Percentiles rank a stretch among this genome's conserved stretches.
Conservation (phyloP, 148 eudicot genomes). For the Fagopyrum esculentum region DNA sequence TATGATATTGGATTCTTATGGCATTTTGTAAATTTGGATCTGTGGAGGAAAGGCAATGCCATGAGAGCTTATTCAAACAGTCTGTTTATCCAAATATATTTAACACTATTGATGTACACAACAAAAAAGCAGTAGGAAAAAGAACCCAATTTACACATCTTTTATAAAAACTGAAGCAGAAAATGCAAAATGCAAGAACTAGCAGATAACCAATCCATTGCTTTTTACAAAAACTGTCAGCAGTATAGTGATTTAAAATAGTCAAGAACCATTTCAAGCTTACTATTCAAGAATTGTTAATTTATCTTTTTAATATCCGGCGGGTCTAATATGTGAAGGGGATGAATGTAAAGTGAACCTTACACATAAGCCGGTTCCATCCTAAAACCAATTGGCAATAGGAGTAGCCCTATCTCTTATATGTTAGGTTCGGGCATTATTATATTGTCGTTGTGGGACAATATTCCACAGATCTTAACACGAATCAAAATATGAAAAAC, state of each 20-base stretch:
- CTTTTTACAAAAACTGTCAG: background rate
- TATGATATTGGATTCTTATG: background rate
- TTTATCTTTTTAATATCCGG: no score
- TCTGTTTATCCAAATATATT: background rate
- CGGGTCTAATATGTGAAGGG: no score
- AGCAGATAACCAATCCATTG: background rate
- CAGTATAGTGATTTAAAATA: background rate
- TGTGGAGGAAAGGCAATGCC: background rate
- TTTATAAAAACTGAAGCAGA: background rate
- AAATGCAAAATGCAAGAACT: background rate
- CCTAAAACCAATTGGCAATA: no score
- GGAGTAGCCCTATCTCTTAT: no score
- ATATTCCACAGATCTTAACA: no score
- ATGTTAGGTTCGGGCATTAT: no score
- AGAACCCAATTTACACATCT: background rate
- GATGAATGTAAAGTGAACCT: no score
- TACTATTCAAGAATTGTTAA: background rate
- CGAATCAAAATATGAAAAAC: background rate
- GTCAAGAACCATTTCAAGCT: background rate
- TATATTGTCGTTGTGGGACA: no score
- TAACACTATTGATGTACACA: no score
- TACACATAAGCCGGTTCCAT: no score
- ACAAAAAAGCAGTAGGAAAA: background rate
- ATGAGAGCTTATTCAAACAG: conserved; percentile 4
- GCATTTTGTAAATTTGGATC: background rate